Conservation (phyloP, 352 stramenopile species). For the Pythium brachiatum region DNA sequence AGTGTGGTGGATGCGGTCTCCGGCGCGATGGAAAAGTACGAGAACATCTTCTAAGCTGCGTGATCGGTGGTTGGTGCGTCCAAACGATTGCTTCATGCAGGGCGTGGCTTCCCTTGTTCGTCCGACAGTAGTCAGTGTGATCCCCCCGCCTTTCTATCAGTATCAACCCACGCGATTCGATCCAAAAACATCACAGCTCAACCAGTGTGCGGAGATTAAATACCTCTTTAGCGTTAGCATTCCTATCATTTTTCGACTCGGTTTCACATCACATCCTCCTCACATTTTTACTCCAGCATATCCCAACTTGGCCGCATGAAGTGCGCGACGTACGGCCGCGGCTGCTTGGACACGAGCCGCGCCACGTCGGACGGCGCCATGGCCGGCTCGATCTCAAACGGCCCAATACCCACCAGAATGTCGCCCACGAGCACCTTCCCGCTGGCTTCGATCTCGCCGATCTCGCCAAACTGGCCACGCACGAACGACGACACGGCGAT, state of each 20-base stretch:
- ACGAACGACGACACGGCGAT: constrained; percentile 68
- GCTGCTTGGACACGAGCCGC: constrained; percentile 35
- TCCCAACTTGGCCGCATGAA: constrained; percentile 75
- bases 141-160: too few relatives aligned
- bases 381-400: constrained; percentile 21
- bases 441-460: constrained; percentile 67
- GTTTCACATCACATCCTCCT: not conserved
- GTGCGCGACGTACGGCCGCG: constrained; percentile 47
- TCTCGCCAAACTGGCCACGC: constrained; percentile 35
- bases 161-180: too few relatives aligned
- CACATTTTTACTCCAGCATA: constrained; percentile 22
- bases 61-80: not conserved
- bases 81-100: too few relatives aligned
- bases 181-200: too few relatives aligned
- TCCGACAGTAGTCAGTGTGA: too few relatives aligned
- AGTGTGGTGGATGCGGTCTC: constrained; percentile 85
- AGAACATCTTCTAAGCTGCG: constrained; percentile 69
- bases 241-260: not conserved
- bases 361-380: constrained; percentile 45
- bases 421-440: constrained; percentile 67
- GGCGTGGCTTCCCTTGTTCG: too few relatives aligned
- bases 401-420: constrained; percentile 57
- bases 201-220: not conserved
- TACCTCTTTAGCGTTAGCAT: constrained; percentile 1
- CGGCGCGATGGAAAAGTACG: constrained; percentile 85